phyloP scores from a whole-genome alignment of 306 rosid species.

The Quercus agrifolia region DNA sequence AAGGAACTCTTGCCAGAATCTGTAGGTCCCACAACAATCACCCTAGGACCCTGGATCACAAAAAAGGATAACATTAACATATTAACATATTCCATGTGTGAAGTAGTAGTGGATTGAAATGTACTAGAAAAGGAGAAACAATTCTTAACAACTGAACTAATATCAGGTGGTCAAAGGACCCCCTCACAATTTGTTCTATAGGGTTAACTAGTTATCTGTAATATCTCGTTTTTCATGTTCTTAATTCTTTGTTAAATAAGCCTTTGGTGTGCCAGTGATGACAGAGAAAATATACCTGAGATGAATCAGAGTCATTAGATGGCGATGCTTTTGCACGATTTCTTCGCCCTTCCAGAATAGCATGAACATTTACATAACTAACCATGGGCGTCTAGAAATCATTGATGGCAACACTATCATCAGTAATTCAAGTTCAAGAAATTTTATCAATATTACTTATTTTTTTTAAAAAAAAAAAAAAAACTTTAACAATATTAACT shows the following conservation, averaged over 20 bases:
- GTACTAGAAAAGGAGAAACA: not conserved
- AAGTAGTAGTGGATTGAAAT: not conserved
- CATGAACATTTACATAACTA: conserved; percentile 92
- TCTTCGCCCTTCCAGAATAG: conserved; percentile 75
- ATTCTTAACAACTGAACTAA: not conserved
- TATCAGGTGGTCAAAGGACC: not conserved
- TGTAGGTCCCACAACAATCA: conserved; percentile 90
- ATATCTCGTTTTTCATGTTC: not conserved
- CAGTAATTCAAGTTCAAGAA: conserved; percentile 1
- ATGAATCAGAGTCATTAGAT: conserved; percentile 51
- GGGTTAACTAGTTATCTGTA: not conserved
- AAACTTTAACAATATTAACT: not conserved
- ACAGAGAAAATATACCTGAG: conserved; percentile 41
- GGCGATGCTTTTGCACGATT: conserved; percentile 71
- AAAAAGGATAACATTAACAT: conserved; percentile 15
- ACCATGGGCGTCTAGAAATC: conserved; percentile 82
- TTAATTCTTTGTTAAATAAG: not conserved
- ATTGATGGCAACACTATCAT: conserved; percentile 3
- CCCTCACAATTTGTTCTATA: not conserved
- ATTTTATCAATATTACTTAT: not conserved
- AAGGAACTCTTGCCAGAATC: conserved; percentile 91
- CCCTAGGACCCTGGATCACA: conserved; percentile 85
- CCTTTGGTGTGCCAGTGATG: too few relatives aligned
- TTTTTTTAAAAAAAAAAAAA: too few relatives aligned
- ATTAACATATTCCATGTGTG: not conserved